phyloP scores from a whole-genome alignment of 1,139 yeast genomes.

The Hemisphaericaspora xylanilytica region DNA sequence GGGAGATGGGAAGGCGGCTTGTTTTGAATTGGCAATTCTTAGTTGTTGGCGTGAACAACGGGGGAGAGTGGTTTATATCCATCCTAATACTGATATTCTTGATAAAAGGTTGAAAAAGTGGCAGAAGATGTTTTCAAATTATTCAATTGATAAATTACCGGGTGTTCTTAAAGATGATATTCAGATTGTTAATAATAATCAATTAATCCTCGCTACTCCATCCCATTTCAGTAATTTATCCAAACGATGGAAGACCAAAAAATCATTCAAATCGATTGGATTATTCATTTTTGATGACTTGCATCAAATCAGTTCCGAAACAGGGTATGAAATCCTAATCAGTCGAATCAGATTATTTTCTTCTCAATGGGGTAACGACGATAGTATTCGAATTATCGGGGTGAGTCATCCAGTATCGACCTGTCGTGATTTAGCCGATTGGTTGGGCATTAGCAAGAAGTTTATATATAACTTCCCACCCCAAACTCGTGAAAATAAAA shows the following conservation, averaged over 20 bases:
- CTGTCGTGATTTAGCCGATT: conserved; percentile 76
- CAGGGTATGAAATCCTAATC: conserved; percentile 64
- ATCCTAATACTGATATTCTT: conserved; percentile 57
- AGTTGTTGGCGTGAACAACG: conserved; percentile 64
- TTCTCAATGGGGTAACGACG: conserved; percentile 50
- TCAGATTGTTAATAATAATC: conserved; percentile 52
- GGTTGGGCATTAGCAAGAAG: conserved; percentile 70
- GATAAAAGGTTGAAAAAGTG: conserved; percentile 49
- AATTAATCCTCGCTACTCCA: conserved; percentile 77
- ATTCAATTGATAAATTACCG: conserved; percentile 53
- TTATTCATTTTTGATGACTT: conserved; percentile 72
- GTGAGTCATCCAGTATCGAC: conserved; percentile 69
- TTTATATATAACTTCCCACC: conserved; percentile 72
- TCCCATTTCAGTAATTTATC: conserved; percentile 69
- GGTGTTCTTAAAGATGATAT: conserved; percentile 62
- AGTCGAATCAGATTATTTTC: conserved; percentile 71
- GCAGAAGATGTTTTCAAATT: conserved; percentile 50
- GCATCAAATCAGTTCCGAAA: conserved; percentile 65
- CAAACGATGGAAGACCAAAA: conserved; percentile 79
- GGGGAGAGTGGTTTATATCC: conserved; percentile 66
- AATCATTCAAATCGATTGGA: conserved; percentile 65
- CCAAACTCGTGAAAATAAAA: conserved; percentile 51
- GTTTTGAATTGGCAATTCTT: conserved; percentile 73
- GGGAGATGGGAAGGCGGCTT: conserved; percentile 71
- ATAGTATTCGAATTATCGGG: conserved; percentile 57